Percentiles rank a stretch among this genome's conserved stretches.
These are phyloP conservation scores for Pinguiococcus pyrenoidosus DNA, from an alignment of 108 stramenopile genomes.

Conservation along the genomic window DNA sequence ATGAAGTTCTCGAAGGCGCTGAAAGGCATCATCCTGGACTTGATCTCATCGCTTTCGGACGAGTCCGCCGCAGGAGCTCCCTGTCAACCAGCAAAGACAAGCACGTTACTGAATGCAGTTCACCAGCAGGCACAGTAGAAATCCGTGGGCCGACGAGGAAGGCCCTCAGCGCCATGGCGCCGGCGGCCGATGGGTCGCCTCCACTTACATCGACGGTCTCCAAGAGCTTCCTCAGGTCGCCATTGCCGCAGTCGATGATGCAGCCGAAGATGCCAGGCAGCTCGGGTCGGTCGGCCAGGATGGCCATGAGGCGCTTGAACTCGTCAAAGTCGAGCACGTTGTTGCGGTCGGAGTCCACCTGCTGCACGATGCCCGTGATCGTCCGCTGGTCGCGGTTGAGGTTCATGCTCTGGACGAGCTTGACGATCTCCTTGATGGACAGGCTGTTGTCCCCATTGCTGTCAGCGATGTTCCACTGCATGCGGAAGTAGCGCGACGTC, in stretches of 20 bases:
- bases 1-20: slow-evolving; percentile 5
- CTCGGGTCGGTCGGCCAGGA: neutral
- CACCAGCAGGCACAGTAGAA: slow-evolving; percentile 2
- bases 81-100: neutral
- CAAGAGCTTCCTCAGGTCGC: slow-evolving; percentile 9
- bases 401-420: slow-evolving; percentile 22
- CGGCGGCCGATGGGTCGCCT: neutral
- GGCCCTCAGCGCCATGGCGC: neutral
- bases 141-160: slow-evolving; percentile 8
- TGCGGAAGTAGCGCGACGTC: slow-evolving; percentile 2
- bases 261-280: neutral
- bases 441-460: slow-evolving; percentile 22
- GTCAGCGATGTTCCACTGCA: slow-evolving; percentile 33
- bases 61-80: neutral
- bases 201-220: slow-evolving; percentile 17
- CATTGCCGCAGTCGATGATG: slow-evolving; percentile 1
- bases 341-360: slow-evolving; percentile 35
- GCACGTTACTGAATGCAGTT: neutral
- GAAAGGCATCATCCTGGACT: neutral
- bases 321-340: slow-evolving; percentile 37
- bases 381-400: slow-evolving; percentile 4
- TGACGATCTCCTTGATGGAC: slow-evolving; percentile 23
- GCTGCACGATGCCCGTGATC: slow-evolving; percentile 14
- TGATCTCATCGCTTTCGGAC: neutral
- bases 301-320: slow-evolving; percentile 13